These are phyloP conservation scores for Acacia concinna DNA, from an alignment of 331 rosid species.

Conservation along the genomic window DNA sequence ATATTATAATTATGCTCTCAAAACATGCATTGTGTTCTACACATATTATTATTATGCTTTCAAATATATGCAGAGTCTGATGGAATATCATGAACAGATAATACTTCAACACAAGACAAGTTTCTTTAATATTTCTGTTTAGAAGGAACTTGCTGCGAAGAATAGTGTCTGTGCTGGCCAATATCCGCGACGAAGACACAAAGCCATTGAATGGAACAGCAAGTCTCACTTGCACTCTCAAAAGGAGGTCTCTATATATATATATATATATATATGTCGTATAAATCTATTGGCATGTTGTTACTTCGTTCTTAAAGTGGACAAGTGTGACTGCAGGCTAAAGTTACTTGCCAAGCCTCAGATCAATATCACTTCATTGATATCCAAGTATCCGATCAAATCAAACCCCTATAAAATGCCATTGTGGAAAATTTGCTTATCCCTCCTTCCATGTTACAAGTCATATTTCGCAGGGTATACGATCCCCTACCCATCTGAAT, in stretches of 20 bases:
- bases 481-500: no score
- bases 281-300: background rate
- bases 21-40: background rate
- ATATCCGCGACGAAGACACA: conserved; percentile 52
- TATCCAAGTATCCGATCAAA: no score
- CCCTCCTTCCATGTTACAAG: no score
- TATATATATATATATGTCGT: no score
- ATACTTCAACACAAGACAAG: conserved; percentile 51
- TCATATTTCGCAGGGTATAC: no score
- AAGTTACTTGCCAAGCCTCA: conserved; percentile 58
- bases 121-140: conserved; percentile 57
- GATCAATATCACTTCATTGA: conserved; percentile 40
- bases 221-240: conserved; percentile 69
- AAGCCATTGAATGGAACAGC: conserved; percentile 69
- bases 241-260: conserved; percentile 37
- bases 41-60: background rate
- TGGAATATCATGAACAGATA: conserved; percentile 53
- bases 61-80: conserved; percentile 40
- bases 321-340: conserved; percentile 38
- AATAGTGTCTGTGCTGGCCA: conserved; percentile 68
- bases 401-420: no score
- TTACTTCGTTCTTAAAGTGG: background rate
- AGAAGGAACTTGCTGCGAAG: conserved; percentile 68
- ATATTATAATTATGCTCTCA: background rate
- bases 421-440: no score